These are phyloP conservation scores for Zea luxurians DNA, from an alignment of 176 grass and related monocot species.

Conservation along the genomic window DNA sequence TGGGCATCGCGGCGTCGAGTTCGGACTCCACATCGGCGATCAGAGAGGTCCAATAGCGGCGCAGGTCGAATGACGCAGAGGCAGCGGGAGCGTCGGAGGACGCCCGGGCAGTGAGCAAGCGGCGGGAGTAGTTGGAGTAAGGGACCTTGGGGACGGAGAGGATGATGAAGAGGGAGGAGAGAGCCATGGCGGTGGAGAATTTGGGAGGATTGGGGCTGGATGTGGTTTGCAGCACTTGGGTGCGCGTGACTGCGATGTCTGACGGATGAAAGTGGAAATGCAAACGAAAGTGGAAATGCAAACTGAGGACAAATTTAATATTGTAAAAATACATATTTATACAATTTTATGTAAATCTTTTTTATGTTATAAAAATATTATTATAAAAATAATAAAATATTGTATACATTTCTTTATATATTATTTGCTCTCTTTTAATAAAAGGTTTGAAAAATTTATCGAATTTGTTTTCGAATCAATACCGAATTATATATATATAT, in stretches of 20 bases:
- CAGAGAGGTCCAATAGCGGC: constrained; percentile 78
- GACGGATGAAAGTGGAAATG: too few relatives aligned
- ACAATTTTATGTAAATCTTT: too few relatives aligned
- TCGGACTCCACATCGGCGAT: constrained; percentile 69
- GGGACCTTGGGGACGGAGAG: constrained; percentile 36
- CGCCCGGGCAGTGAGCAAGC: constrained; percentile 28
- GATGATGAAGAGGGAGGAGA: constrained; percentile 50
- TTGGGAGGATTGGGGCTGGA: constrained; percentile 29
- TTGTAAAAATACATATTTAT: too few relatives aligned
- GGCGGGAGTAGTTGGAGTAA: constrained; percentile 25
- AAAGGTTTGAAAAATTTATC: too few relatives aligned
- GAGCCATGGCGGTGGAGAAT: constrained; percentile 52
- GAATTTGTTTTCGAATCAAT: too few relatives aligned
- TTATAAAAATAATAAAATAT: too few relatives aligned
- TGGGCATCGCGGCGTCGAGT: constrained; percentile 71
- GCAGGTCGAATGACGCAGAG: constrained; percentile 72
- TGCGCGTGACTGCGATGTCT: not conserved
- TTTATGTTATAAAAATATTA: too few relatives aligned
- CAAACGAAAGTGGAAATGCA: too few relatives aligned
- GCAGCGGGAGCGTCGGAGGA: constrained; percentile 20
- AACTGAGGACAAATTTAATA: too few relatives aligned
- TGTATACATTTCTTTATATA: too few relatives aligned
- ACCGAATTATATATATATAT: too few relatives aligned
- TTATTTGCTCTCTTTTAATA: too few relatives aligned
- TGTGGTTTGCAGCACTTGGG: constrained; percentile 17